Evolutionary conservation across 306 rosid genomes (phyloP), one percentile per base, ranked within the genome.

Genomic region (Cucurbita moschata): DNA sequence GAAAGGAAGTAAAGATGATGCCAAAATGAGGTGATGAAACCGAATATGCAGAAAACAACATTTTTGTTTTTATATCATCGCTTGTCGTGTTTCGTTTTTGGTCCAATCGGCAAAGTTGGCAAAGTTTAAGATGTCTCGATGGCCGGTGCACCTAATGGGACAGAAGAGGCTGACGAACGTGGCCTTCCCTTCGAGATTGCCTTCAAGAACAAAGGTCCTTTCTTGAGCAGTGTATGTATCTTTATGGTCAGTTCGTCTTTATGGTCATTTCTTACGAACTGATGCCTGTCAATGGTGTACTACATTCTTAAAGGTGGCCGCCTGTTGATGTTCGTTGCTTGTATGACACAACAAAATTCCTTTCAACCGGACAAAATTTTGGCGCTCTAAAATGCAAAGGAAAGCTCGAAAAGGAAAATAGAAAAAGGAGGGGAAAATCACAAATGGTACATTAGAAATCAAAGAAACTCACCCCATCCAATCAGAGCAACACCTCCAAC

Each of bases 81-180:
- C 26, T 23, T 23, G 26, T 23, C 26, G 26, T 23, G 26, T 23
- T 23, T 23, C 1, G 1, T 23, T 23, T 23, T 1, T 23, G 26
- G 26, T 23, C 26, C 10, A 42, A 42, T 42, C 10, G 10, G 9
- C 10, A 2, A 42, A 42, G 9, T 42, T 42, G 10, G 9, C 10
- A 2, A 42, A 42, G 9, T 42, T 42, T 46, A 61, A 61, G 68
- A 86, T 86, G 96, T 85, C 97, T 10, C 70, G 92, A 73, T 61
- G 85, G 37, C 72, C 82, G 74, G 97, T 88, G 87, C 96, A 93
- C 82, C 98, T 97, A 7, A 16, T 93, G 46, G 98, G 98, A 70
- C 98, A 94, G 79, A 94, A 94, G 87, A 77, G 96, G 86, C 86
- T 94, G 67, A 94, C 98, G 19, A 94, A 90, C 80, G 98, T 94